Base-by-base conservation (phyloP, 2,329 filamentous ascomycete species). In the Aspergillus hortae region DNA sequence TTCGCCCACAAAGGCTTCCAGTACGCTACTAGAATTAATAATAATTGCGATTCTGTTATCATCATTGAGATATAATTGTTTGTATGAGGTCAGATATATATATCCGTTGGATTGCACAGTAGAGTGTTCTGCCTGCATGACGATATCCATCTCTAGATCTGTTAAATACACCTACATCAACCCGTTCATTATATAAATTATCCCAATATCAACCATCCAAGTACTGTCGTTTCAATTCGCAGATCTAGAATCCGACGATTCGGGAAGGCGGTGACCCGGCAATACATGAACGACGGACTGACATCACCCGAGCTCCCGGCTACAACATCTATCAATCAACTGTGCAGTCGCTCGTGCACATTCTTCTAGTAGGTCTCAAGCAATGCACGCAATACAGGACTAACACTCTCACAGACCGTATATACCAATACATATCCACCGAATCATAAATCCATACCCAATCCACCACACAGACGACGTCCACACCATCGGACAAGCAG, bases 1-100 rank as follows among this genome's bases (percentile, higher is more conserved):
- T 42, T 42, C n/a, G 53, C 53, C 51, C 21, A 41, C 52, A 27
- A 44, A 47, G 44, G 47, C 52, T 35, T 53, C 47, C 56, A 53
- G 55, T 51, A 53, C 47, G 58, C 44, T 51, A 54, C 54, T 61
- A 59, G 49, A 57, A 55, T 46, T 62, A 62, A 61, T 62, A 59
- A 40, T 62, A 62, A 44, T 44, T 27, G 42, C 42, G 14, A 44
- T 12, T 25, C 23, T 44, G 42, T 27, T 44, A 14, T 44, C 4
- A 27, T 44, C n/a, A 15, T 12, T 40, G 14, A n/a, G 36, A 40
- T 9, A 15, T 15, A 19, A 40, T 40, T 21, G n/a, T 11, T 4
- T 10, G 23, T 10, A 14, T 44, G 25, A 32, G 4, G 14, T 14
- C 14, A 25, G n/a, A 44, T 27, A 32, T 44, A 32, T 44, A 12